Conservation (phyloP, 202 grass and related monocot species). For the Setaria viridis region DNA sequence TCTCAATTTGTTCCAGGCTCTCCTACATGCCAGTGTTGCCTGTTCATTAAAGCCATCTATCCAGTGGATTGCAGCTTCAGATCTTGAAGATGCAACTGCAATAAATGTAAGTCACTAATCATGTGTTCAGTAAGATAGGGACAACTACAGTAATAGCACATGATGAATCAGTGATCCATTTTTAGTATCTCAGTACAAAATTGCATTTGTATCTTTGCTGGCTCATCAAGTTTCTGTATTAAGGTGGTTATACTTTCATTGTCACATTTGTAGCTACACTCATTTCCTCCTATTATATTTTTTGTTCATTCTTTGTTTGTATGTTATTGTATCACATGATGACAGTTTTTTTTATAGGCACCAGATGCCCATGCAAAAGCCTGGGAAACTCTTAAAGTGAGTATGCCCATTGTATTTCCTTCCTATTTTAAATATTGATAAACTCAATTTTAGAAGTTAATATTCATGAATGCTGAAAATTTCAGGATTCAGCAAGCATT, state of each 20-base stretch:
- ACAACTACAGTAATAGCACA: neutral
- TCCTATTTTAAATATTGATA: slow-evolving; percentile 35
- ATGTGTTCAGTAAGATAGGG: slow-evolving; percentile 20
- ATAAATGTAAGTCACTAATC: slow-evolving; percentile 56
- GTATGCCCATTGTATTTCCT: slow-evolving; percentile 4
- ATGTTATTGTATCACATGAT: slow-evolving; percentile 32
- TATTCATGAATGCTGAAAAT: slow-evolving; percentile 40
- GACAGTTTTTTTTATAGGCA: slow-evolving; percentile 54
- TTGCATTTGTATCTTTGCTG: slow-evolving; percentile 9
- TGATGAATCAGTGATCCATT: slow-evolving; percentile 1
- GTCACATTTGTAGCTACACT: slow-evolving; percentile 27
- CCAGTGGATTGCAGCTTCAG: slow-evolving; percentile 96
- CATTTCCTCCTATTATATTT: neutral
- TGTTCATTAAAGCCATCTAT: slow-evolving; percentile 82
- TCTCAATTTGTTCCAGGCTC: slow-evolving; percentile 62
- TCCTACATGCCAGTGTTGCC: slow-evolving; percentile 84
- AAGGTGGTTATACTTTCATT: slow-evolving; percentile 24
- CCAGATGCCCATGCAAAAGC: slow-evolving; percentile 80
- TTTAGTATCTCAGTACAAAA: slow-evolving; percentile 22
- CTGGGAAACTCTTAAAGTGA: slow-evolving; percentile 91
- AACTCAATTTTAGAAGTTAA: neutral
- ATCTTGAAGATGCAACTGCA: slow-evolving; percentile 93
- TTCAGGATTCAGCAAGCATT: slow-evolving; percentile 87
- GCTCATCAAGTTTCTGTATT: slow-evolving; percentile 6
- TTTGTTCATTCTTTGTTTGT: neutral